Base-by-base conservation (phyloP, 2,329 filamentous ascomycete genomes). In the Graphiopsis chlorocephala region DNA sequence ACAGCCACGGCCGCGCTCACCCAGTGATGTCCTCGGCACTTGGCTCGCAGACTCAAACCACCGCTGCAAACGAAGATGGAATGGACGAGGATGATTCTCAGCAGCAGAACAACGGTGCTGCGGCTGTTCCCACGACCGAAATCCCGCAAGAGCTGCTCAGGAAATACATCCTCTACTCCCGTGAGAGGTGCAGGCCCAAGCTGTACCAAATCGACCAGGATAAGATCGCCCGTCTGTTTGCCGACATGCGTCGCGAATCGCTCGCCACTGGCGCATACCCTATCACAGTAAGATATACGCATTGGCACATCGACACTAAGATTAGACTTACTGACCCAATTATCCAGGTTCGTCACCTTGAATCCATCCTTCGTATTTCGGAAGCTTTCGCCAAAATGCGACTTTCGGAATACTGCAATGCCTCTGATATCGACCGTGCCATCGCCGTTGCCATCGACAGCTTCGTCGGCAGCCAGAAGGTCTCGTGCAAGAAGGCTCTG, bases 341-440 rank as follows among this genome's bases (percentile, higher is more conserved):
- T 28, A 7, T 31, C 25, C 69, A 97, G 93, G 92, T 97, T 69
- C 93, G 95, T 82, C 95, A 99, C 81, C 83, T 99, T 35, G 95
- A 99, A 84, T 94, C 94, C 68, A 97, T 98, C 74, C 96, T 99
- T 81, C 92, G 95, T 74, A 96, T 96, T 74, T 89, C 89, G 64
- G 95, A 99, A 78, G 82, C 93, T 0, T 99, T 99, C 81, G 96
- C 91, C 79, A 94, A 96, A 74, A 99, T 99, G 95, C 90, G 95
- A 15, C 83, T 99, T n/a, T 95, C 91, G 0, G 95, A 99, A 70
- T 98, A 97, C 82, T 97, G 94, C 78, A 90, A 90, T 6, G 81
- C 90, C 1, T 86, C 90, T 66, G 95, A 99, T 75, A 97, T 99
- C 72, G 95, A 99, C 78, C 92, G 95, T 50, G 95, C 95, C 65